Conservation (phyloP, 2,329 filamentous ascomycete genomes). For the Laburnicola sp. region DNA sequence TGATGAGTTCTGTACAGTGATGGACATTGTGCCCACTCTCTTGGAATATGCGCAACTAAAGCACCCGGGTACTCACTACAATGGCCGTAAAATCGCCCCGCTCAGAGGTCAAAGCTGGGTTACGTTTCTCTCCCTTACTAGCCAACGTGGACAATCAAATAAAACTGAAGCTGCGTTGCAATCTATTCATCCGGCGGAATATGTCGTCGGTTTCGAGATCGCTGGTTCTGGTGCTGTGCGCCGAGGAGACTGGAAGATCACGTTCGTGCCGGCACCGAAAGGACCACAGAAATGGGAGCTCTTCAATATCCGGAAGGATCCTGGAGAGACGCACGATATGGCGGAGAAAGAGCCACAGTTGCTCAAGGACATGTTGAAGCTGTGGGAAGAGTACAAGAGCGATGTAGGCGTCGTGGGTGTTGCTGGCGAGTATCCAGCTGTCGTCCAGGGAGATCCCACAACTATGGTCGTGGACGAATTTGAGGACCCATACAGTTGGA, state of each 20-base stretch:
- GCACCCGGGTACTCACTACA: slow-evolving; percentile 35
- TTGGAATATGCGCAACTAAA: slow-evolving; percentile 39
- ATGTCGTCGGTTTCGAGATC: no score
- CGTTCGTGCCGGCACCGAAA: slow-evolving; percentile 13
- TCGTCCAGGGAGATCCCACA: no score
- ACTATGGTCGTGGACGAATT: no score
- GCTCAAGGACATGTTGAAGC: slow-evolving; percentile 9
- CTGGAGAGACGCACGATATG: slow-evolving; percentile 12
- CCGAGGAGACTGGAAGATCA: slow-evolving; percentile 14
- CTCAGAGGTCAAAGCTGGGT: slow-evolving; percentile 11
- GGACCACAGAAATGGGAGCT: slow-evolving; percentile 17
- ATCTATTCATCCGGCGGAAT: no score
- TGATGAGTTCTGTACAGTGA: slow-evolving; percentile 42
- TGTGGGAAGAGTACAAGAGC: slow-evolving; percentile 13
- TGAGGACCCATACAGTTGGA: no score
- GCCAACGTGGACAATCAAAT: no score
- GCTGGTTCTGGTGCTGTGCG: slow-evolving; percentile 18
- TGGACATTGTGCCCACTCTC: slow-evolving; percentile 44
- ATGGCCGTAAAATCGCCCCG: slow-evolving; percentile 26
- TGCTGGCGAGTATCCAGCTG: no score
- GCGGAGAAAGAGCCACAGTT: slow-evolving; percentile 11
- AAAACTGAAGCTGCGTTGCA: no score
- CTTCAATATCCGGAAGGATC: slow-evolving; percentile 14
- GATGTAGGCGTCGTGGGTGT: no score
- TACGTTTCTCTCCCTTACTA: background rate